Conservation (phyloP, 2,329 filamentous ascomycete genomes). For the Macrophomina tecta region DNA sequence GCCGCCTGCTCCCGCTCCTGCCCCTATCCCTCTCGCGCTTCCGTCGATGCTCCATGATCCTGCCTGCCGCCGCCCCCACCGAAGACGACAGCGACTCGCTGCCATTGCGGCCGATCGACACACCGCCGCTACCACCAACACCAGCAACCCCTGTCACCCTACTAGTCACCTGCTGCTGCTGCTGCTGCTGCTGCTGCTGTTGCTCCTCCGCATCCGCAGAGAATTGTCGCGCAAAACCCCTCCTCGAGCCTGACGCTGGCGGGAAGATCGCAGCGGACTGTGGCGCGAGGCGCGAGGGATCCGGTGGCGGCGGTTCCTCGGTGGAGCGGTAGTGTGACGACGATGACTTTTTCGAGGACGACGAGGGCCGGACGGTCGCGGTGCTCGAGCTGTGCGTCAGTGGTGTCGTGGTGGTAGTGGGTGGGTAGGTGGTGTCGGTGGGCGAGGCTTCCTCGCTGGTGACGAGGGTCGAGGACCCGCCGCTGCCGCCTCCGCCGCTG, state of each 20-base stretch:
- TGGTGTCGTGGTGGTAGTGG: neutral
- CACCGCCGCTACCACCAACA: neutral
- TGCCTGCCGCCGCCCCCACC: constrained; percentile 39
- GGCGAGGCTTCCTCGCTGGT: neutral
- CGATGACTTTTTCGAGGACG: neutral
- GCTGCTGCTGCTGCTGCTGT: constrained; percentile 30
- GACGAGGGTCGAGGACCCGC: neutral
- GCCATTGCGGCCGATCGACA: neutral
- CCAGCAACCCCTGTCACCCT: neutral
- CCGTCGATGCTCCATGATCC: constrained; percentile 41
- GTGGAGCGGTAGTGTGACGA: neutral
- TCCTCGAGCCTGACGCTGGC: constrained; percentile 33
- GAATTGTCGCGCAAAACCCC: constrained; percentile 42
- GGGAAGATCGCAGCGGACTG: constrained; percentile 77
- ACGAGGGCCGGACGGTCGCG: neutral
- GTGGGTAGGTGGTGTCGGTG: neutral
- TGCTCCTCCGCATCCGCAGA: constrained; percentile 33
- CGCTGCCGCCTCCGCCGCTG: neutral
- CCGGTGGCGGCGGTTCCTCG: constrained; percentile 21
- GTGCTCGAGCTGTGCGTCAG: constrained; percentile 18
- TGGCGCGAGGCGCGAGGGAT: constrained; percentile 69
- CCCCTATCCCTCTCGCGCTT: constrained; percentile 58
- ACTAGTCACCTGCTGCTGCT: constrained; percentile 31
- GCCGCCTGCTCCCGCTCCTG: constrained; percentile 69
- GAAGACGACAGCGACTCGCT: constrained; percentile 27